Percentiles rank a stretch among this genome's conserved stretches.
Conservation (phyloP, 1,139 yeast genomes). For the Debaryomycetaceae sp. region DNA sequence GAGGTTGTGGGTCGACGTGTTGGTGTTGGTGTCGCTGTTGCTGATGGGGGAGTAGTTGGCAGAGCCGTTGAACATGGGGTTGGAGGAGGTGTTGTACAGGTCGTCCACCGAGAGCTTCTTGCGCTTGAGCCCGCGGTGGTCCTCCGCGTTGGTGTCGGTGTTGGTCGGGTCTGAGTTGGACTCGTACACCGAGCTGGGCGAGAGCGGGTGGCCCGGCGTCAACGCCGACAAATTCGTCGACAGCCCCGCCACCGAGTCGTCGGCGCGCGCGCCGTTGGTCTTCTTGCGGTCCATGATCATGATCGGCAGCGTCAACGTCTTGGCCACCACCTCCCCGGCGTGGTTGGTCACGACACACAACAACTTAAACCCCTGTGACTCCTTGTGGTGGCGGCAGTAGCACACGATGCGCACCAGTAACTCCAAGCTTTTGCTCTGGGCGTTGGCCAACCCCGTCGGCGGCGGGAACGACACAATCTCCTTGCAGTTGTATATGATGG, state of each 20-base stretch:
- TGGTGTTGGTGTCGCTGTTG: conserved; percentile 43
- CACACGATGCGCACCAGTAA: conserved; percentile 86
- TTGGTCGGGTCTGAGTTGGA: conserved; percentile 59
- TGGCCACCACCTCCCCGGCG: conserved; percentile 62
- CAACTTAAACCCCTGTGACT: conserved; percentile 72
- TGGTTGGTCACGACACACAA: conserved; percentile 65
- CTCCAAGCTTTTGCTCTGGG: conserved; percentile 48
- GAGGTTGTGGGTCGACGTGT: conserved; percentile 9
- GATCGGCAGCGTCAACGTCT: conserved; percentile 65
- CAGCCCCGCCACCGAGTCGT: conserved; percentile 19
- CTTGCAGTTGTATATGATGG: conserved; percentile 85
- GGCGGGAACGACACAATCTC: conserved; percentile 78
- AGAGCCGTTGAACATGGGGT: conserved; percentile 45
- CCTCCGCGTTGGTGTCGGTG: conserved; percentile 25
- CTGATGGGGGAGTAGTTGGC: conserved; percentile 41
- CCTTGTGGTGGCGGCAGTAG: conserved; percentile 92
- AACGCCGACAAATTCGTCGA: conserved; percentile 14
- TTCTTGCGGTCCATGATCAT: conserved; percentile 93
- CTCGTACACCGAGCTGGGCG: conserved; percentile 61
- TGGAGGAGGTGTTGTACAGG: conserved; percentile 31
- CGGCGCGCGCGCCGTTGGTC: conserved; percentile 25
- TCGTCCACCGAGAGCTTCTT: conserved; percentile 45
- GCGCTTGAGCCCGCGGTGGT: conserved; percentile 33
- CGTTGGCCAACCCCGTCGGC: conserved; percentile 42
- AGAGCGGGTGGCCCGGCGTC: conserved; percentile 32